Conservation (phyloP, 179 eudicot species). For the Beta macrorhiza region DNA sequence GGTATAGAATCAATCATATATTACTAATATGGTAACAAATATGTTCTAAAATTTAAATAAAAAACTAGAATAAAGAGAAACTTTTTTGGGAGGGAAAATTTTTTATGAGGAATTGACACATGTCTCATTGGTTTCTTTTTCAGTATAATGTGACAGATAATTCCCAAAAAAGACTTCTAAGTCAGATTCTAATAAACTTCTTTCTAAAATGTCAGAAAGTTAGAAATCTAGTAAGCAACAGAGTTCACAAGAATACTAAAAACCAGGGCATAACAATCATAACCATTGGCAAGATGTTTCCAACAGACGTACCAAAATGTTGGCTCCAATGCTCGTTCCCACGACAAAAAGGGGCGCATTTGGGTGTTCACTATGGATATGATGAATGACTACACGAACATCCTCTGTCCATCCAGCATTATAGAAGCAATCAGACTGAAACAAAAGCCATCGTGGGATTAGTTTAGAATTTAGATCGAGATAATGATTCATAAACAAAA, state of each 20-base stretch:
- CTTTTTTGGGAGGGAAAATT: too few species aligned
- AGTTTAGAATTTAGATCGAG: not conserved
- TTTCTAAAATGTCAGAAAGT: not conserved
- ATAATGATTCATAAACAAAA: not conserved
- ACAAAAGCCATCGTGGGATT: conserved; percentile 4
- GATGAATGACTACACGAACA: conserved; percentile 56
- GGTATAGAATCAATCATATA: too few species aligned
- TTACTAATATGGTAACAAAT: too few species aligned
- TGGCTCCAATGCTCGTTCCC: conserved; percentile 98
- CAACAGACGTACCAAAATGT: conserved; percentile 42
- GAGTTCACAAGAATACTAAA: not conserved
- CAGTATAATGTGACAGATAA: not conserved
- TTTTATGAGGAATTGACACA: too few species aligned
- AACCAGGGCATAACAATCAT: not conserved
- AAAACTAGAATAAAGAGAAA: too few species aligned
- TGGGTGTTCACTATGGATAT: conserved; percentile 60
- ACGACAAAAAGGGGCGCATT: conserved; percentile 73
- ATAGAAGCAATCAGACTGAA: conserved; percentile 89
- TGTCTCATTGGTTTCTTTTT: too few species aligned
- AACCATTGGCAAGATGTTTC: conserved; percentile 6
- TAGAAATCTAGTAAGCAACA: not conserved
- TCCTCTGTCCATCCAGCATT: conserved; percentile 95
- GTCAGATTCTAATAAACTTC: not conserved
- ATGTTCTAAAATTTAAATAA: too few species aligned
- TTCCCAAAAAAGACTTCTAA: not conserved